A percentile compares a stretch with the other conserved stretches of the same genome.
phyloP scores from a whole-genome alignment of 1,284 basidiomycete species.

The Ceratobasidium sp. region DNA sequence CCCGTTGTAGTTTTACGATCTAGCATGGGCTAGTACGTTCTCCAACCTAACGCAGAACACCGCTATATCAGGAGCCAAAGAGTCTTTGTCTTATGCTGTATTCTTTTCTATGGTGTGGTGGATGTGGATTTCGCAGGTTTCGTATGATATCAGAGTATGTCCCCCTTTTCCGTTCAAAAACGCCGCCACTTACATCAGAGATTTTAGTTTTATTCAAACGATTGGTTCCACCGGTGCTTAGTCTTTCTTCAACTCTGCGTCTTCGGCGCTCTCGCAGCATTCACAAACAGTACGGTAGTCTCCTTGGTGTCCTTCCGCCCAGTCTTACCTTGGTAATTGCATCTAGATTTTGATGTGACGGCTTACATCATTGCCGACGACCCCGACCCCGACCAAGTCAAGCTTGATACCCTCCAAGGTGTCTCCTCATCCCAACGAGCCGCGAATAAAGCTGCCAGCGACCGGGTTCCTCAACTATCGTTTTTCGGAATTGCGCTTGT shows the following conservation, averaged over 20 bases:
- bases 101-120: slow-evolving; percentile 48
- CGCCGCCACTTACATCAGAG: background rate
- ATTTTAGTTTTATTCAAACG: slow-evolving; percentile 45
- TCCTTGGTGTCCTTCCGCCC: too few species aligned
- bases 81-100: slow-evolving; percentile 39
- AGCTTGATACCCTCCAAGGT: background rate
- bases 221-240: slow-evolving; percentile 46
- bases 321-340: too few species aligned
- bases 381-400: background rate
- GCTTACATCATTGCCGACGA: slow-evolving; percentile 5
- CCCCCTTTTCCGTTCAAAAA: background rate
- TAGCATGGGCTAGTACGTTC: slow-evolving; percentile 46
- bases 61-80: slow-evolving; percentile 32
- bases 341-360: slow-evolving; percentile 35
- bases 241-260: slow-evolving; percentile 41
- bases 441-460: background rate
- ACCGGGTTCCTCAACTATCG: slow-evolving; percentile 12
- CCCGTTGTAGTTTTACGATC: slow-evolving; percentile 27
- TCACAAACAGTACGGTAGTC: slow-evolving; percentile 37
- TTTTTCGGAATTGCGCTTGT: slow-evolving; percentile 38
- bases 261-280: slow-evolving; percentile 39
- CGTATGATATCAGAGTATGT: slow-evolving; percentile 39
- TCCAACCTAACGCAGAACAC: slow-evolving; percentile 42
- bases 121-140: slow-evolving; percentile 45
- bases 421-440: background rate